Conservation (phyloP, 371 early-diverging fungal genomes). For the Racocetra persica region DNA sequence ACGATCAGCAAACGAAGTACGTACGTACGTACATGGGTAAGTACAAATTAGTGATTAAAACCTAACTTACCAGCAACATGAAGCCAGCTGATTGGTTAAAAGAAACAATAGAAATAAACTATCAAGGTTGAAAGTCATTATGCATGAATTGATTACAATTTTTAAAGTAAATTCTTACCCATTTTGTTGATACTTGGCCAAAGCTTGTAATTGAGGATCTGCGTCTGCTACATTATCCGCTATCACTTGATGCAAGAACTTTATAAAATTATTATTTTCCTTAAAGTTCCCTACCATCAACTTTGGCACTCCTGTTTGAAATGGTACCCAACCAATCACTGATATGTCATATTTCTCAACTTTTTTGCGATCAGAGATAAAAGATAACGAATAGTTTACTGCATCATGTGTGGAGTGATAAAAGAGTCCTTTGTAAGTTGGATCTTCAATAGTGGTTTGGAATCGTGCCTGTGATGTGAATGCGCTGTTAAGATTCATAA, state of each 20-base stretch:
- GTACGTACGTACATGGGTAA: not conserved
- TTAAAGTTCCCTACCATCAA: constrained; percentile 46
- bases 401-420: constrained; percentile 14
- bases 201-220: constrained; percentile 55
- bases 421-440: constrained; percentile 34
- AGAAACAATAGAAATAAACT: not conserved
- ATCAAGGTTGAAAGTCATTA: not conserved
- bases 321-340: constrained; percentile 25
- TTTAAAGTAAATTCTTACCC: constrained; percentile 50
- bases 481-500: too few species aligned
- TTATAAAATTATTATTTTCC: constrained; percentile 54
- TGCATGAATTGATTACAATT: not conserved
- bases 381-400: constrained; percentile 1
- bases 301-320: constrained; percentile 41
- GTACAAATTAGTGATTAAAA: not conserved
- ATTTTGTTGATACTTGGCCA: constrained; percentile 62
- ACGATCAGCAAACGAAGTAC: not conserved
- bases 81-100: constrained; percentile 53
- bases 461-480: too few species aligned
- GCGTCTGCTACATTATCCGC: constrained; percentile 53
- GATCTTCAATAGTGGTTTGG: constrained; percentile 21
- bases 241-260: constrained; percentile 54
- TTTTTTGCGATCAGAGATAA: constrained; percentile 9
- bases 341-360: constrained; percentile 1
- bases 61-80: constrained; percentile 51